Evolutionary conservation across 495 filamentous ascomycete species (phyloP), one percentile per base, ranked within the genome.

Genomic region (Neurospora tetrasperma): DNA sequence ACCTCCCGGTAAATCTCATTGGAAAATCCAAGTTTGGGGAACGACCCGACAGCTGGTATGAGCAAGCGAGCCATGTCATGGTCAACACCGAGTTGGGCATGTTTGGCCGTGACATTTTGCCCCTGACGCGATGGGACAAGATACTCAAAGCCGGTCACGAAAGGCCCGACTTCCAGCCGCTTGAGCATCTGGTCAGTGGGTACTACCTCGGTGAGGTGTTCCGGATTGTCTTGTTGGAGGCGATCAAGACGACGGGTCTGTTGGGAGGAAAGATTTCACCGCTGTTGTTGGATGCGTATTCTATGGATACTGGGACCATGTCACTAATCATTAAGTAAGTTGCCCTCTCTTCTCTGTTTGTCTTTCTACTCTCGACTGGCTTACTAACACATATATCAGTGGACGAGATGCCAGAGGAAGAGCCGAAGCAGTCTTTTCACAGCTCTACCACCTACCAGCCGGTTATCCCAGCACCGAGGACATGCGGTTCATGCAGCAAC

Each of bases 21-120:
- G 79, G 83, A 62, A 80, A 76, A 18, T 39, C 76, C 38, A 88
- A 88, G 74, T 87, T 85, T 48, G 85, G 86, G 27, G 77, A 82
- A 71, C 79, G 89, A 74, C 80, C 86, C 73, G 73, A 85, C 77
- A 81, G 80, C 79, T 84, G 90, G 90, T 80, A 89, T 81, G 84
- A 87, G 79, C 81, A 79, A 35, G 85, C 85, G 10, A 85, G 82
- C 66, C 82, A 87, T 71, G 85, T 85, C 23, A 88, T 97, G 40
- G 88, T 96, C 71, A 97, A 97, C 83, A 97, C 93, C 1, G 93
- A 97, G 81, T 87, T 92, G 82, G 91, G 92, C 70, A 94, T 96
- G 88, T 90, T 91, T 66, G 90, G 90, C 68, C 85, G 87, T 9
- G 92, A 88, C 68, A 89, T 92, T 27, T 83, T 91, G 5, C 88